Evolutionary conservation across 1,284 basidiomycete species (phyloP), one percentile per base, ranked within the genome.

Genomic region (Ganoderma boninense): DNA sequence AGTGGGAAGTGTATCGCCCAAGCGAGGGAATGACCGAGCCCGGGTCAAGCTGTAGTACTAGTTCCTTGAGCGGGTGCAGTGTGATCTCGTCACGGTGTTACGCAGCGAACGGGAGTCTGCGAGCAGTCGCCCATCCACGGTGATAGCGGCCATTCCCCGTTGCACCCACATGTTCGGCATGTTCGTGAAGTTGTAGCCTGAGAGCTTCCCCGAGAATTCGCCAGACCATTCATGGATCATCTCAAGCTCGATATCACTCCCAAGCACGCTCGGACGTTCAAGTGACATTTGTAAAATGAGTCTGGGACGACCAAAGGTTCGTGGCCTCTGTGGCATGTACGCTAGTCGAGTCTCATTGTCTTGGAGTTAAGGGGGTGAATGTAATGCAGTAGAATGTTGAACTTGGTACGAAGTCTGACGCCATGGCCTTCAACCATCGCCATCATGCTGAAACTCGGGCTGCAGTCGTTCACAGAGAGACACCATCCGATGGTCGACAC

Each of bases 11-110:
- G 23, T 10, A 13, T 4, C 29, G 29, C 13, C 23, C 49, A 23
- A 52, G 49, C 26, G 23, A 11, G 49, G 14, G 23, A 52, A 23
- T 11, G 23, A 23, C 10, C 18, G n/a, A 35, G 26, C 52, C 62
- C 5, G 16, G 38, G 38, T 29, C 32, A 46, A 46, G 29, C 46
- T 23, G 32, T n/a, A n/a, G n/a, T n/a, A n/a, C n/a, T n/a, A 26
- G 16, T 35, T 40, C 35, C 64, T 35, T 32, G 35, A 40, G 20
- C 57, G 57, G 20, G 57, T 60, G 57, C 57, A 23, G 57, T 60
- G 57, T 60, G 57, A 60, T 40, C 10, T 20, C 20, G 35, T 60
- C 57, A 60, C 57, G n/a, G 57, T 10, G 57, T 60, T 60, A 60
- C 32, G 54, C 18, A 57, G 14, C 16, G 29, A 35, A 32, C 29